Evolutionary conservation across 441 rosid species (phyloP).

Genomic region (Jatropha podagrica): DNA sequence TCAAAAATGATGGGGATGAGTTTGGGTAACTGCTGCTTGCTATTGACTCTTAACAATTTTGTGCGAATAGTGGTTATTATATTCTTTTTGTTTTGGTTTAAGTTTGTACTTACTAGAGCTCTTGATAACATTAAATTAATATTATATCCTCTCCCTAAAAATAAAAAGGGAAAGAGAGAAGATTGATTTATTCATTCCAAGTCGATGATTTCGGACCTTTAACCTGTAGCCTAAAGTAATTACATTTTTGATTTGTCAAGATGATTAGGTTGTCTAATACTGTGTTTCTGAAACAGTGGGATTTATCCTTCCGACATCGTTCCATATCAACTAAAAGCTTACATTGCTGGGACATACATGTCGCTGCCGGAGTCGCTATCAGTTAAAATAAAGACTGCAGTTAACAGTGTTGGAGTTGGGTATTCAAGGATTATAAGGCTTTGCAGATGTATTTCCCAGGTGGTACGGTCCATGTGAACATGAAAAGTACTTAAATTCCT

Average conservation of each 20-base stretch:
- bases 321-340: constrained; percentile 38
- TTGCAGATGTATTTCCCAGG: constrained; percentile 53
- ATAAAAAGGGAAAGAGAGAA: neutral
- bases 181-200: neutral
- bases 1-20: neutral
- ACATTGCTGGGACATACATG: constrained; percentile 22
- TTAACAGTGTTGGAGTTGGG: constrained; percentile 42
- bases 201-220: constrained; percentile 2
- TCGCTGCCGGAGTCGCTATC: constrained; percentile 27
- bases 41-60: neutral
- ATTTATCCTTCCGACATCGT: constrained; percentile 58
- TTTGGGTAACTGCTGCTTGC: neutral
- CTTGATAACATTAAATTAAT: neutral
- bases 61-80: neutral
- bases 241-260: neutral
- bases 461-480: constrained; percentile 36
- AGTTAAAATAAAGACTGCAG: constrained; percentile 43
- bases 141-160: neutral
- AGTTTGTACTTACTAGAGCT: neutral
- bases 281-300: constrained; percentile 51
- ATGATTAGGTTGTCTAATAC: constrained; percentile 7
- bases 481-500: constrained; percentile 12
- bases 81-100: neutral
- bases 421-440: constrained; percentile 60
- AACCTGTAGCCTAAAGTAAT: neutral